phyloP scores from a whole-genome alignment of 2,329 filamentous ascomycete genomes.

The Nothomitra cinnamomea region DNA sequence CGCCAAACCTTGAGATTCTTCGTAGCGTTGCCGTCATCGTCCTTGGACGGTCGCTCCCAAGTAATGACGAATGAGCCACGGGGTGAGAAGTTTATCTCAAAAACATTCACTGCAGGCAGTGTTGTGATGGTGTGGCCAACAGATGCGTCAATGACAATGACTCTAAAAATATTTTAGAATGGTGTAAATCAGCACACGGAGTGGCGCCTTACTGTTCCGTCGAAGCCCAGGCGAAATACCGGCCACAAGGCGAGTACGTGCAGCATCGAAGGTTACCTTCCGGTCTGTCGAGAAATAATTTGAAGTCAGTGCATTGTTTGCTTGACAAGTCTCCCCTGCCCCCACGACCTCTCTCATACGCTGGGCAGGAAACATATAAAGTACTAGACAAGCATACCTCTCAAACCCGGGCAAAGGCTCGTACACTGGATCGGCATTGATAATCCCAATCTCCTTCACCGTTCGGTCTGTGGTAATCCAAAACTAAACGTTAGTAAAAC shows the following conservation, averaged over 20 bases:
- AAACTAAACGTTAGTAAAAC: conserved; percentile 7
- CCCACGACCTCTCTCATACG: too few relatives aligned
- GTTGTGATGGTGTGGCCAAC: conserved; percentile 56
- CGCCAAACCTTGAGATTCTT: conserved; percentile 98
- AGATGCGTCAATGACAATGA: conserved; percentile 70
- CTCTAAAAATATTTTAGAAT: conserved; percentile 29
- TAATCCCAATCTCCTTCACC: conserved; percentile 86
- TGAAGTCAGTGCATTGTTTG: not conserved
- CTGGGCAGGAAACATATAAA: conserved; percentile 1
- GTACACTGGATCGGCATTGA: conserved; percentile 84
- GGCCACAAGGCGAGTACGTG: conserved; percentile 87
- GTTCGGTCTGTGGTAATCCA: conserved; percentile 50
- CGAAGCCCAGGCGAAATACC: conserved; percentile 90
- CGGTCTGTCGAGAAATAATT: conserved; percentile 37
- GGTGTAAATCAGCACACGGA: conserved; percentile 6
- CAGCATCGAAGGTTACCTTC: conserved; percentile 92
- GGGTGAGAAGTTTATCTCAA: conserved; percentile 88
- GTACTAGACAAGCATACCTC: conserved; percentile 25
- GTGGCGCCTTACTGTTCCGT: conserved; percentile 43
- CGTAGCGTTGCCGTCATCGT: conserved; percentile 78
- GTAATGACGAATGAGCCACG: conserved; percentile 86
- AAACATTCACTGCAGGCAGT: conserved; percentile 68
- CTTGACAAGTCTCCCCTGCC: too few relatives aligned
- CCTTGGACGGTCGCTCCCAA: conserved; percentile 86
- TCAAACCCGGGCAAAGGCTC: conserved; percentile 64